These are phyloP conservation scores for Schoenoplectus tabernaemontani DNA, from an alignment of 202 grass and related monocot species.

Conservation along the genomic window DNA sequence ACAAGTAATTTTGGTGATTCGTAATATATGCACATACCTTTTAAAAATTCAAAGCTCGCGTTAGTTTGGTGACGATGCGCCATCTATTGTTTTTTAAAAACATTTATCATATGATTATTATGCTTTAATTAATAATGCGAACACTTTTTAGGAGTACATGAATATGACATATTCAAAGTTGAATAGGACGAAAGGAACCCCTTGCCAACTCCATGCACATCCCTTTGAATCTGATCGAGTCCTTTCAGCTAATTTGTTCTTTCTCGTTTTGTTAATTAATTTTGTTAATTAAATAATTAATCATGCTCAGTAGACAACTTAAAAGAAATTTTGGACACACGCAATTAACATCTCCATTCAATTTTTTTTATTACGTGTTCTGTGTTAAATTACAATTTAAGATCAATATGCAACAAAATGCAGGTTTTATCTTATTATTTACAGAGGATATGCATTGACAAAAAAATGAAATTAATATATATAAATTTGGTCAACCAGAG, in stretches of 20 bases:
- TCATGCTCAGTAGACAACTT: background rate
- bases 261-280: background rate
- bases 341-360: background rate
- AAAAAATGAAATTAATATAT: background rate
- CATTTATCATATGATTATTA: background rate
- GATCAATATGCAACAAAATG: no score
- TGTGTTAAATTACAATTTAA: background rate
- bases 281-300: background rate
- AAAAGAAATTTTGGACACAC: background rate
- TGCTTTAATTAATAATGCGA: background rate
- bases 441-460: background rate
- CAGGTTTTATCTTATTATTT: no score
- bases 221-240: conserved; percentile 1
- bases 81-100: no score
- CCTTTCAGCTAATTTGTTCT: conserved; percentile 10
- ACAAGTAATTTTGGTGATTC: background rate
- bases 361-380: background rate
- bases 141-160: background rate
- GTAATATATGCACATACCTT: background rate
- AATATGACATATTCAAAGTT: conserved; percentile 2
- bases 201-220: background rate
- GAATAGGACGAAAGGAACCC: conserved; percentile 8
- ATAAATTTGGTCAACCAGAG: background rate
- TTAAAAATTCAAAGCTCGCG: background rate
- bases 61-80: background rate